Conservation (phyloP, 106 monocot species). For the Vanilla planifolia region DNA sequence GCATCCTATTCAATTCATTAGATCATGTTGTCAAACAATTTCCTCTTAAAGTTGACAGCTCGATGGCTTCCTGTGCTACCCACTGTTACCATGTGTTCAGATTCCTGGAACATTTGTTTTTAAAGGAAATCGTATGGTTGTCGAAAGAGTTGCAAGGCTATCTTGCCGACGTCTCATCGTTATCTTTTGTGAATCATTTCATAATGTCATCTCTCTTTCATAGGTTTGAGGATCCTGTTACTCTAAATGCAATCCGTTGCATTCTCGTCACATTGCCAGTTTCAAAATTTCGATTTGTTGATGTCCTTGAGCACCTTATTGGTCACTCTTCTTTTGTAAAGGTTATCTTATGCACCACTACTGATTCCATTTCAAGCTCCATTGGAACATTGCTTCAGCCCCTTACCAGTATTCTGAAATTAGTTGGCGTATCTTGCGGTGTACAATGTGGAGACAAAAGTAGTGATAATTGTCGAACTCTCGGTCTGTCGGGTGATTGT, state of each 20-base stretch:
- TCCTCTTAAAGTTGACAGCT: slow-evolving; percentile 15
- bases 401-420: slow-evolving; percentile 65
- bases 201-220: slow-evolving; percentile 67
- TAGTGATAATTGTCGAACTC: slow-evolving; percentile 3
- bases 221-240: slow-evolving; percentile 75
- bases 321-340: slow-evolving; percentile 74
- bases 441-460: background rate
- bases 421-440: slow-evolving; percentile 17
- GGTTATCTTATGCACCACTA: slow-evolving; percentile 20
- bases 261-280: slow-evolving; percentile 49
- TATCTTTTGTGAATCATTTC: slow-evolving; percentile 54
- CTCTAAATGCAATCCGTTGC: slow-evolving; percentile 55
- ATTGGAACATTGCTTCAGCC: slow-evolving; percentile 56
- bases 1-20: slow-evolving; percentile 43
- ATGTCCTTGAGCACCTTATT: slow-evolving; percentile 64
- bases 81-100: slow-evolving; percentile 20
- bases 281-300: slow-evolving; percentile 28
- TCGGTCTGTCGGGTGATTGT: background rate
- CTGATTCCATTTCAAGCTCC: slow-evolving; percentile 22
- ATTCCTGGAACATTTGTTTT: slow-evolving; percentile 59
- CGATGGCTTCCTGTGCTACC: slow-evolving; percentile 3
- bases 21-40: slow-evolving; percentile 39
- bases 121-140: slow-evolving; percentile 57
- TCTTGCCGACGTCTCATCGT: slow-evolving; percentile 23
- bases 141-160: slow-evolving; percentile 24